Percentiles rank a stretch among this genome's conserved stretches.
Conservation (phyloP, 257 asterid species). For the Przewalskia tangutica region DNA sequence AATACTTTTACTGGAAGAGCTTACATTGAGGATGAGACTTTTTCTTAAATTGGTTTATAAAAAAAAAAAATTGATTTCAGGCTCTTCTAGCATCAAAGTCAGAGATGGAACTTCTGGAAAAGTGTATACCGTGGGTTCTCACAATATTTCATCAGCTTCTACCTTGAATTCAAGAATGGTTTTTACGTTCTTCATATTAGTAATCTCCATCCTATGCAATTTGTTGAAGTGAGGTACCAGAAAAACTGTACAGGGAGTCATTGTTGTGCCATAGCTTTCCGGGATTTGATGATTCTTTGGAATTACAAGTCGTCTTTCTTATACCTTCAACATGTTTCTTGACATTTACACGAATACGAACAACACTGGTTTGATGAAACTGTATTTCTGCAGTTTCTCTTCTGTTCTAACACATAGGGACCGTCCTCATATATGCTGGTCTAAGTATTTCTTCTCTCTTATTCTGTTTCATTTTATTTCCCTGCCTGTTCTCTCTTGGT, state of each 20-base stretch:
- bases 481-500: not conserved
- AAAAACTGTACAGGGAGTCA: not conserved
- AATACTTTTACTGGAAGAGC: not conserved
- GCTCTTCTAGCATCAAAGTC: conserved; percentile 71
- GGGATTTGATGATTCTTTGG: conserved; percentile 16
- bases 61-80: conserved; percentile 13
- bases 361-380: not conserved
- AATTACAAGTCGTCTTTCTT: conserved; percentile 2
- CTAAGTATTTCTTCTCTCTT: not conserved
- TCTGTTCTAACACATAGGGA: not conserved
- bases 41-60: not conserved
- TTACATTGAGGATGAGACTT: not conserved
- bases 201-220: conserved; percentile 18
- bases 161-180: conserved; percentile 14
- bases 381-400: not conserved
- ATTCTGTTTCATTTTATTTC: not conserved
- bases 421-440: not conserved
- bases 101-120: conserved; percentile 51
- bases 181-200: conserved; percentile 29
- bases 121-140: conserved; percentile 41
- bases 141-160: conserved; percentile 44
- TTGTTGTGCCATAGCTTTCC: not conserved
- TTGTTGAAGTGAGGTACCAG: conserved; percentile 23
- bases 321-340: conserved; percentile 7
- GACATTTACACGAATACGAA: not conserved